These are phyloP conservation scores for Echria macrotheca DNA, from an alignment of 495 filamentous ascomycete species.

Conservation along the genomic window DNA sequence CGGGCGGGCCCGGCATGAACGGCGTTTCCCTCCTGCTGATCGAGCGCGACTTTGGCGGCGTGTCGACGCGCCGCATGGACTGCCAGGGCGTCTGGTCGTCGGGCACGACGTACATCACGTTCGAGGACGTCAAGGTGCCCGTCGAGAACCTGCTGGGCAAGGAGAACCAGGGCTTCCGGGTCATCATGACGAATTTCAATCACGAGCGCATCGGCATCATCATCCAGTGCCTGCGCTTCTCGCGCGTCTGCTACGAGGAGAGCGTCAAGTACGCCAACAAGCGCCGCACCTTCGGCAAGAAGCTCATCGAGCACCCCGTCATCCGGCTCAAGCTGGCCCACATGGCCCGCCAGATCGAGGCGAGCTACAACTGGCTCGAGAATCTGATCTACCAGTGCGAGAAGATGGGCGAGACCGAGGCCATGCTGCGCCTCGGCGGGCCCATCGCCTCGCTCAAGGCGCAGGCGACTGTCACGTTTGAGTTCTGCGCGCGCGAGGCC, in stretches of 20 bases:
- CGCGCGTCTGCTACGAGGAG: constrained; percentile 95
- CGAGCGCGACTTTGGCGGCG: constrained; percentile 66
- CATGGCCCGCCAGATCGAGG: constrained; percentile 97
- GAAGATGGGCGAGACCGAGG: constrained; percentile 89
- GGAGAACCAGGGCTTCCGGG: constrained; percentile 98
- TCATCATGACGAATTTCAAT: constrained; percentile 99
- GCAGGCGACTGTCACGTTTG: constrained; percentile 85
- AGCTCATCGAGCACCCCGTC: constrained; percentile 91
- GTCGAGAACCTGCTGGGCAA: constrained; percentile 97
- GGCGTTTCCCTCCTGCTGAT: constrained; percentile 88
- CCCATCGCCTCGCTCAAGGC: constrained; percentile 93
- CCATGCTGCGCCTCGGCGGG: constrained; percentile 91
- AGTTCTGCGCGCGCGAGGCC: constrained; percentile 95
- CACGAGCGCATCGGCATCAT: constrained; percentile 98
- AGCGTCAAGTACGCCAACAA: constrained; percentile 94
- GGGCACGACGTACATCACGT: constrained; percentile 94
- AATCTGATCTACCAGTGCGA: constrained; percentile 89
- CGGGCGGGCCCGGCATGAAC: constrained; percentile 79
- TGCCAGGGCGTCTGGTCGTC: constrained; percentile 95
- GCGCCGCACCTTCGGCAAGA: constrained; percentile 91
- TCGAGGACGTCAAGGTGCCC: constrained; percentile 97
- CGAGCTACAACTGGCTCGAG: constrained; percentile 95
- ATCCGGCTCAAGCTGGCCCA: constrained; percentile 96
- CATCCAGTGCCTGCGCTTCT: constrained; percentile 93
- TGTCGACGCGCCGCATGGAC: constrained; percentile 92